These are phyloP conservation scores for Spiromastix sp. DNA, from an alignment of 2,329 filamentous ascomycete species.

Conservation along the genomic window DNA sequence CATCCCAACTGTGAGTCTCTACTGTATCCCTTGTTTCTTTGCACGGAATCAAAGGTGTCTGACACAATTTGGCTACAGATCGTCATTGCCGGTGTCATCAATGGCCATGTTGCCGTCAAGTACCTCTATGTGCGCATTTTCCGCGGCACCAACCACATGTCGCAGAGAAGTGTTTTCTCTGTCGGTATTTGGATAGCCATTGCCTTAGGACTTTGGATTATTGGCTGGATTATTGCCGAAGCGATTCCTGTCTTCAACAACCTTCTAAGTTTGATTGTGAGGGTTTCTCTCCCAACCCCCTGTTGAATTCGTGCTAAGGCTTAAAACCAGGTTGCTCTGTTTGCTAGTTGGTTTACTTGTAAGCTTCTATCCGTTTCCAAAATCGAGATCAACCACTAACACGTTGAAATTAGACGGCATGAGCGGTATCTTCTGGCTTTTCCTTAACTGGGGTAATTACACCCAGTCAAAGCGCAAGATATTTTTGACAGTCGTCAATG, in stretches of 20 bases:
- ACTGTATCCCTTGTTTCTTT: not conserved
- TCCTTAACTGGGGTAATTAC: conserved; percentile 35
- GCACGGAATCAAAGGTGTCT: not conserved
- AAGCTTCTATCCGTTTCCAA: conserved; percentile 15
- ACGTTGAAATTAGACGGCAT: conserved; percentile 23
- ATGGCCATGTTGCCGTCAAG: conserved; percentile 56
- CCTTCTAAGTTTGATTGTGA: conserved; percentile 51
- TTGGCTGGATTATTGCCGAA: conserved; percentile 59
- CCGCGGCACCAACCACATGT: conserved; percentile 46
- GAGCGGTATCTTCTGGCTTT: conserved; percentile 37
- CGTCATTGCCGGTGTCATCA: conserved; percentile 60
- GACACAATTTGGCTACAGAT: too few relatives aligned
- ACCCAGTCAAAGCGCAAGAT: conserved; percentile 36
- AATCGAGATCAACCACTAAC: not conserved
- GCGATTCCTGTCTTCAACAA: conserved; percentile 60
- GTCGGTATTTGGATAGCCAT: conserved; percentile 51
- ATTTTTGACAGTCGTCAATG: conserved; percentile 35
- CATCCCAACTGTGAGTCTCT: conserved; percentile 44
- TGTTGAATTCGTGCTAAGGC: conserved; percentile 14
- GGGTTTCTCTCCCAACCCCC: conserved; percentile 11
- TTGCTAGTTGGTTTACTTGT: conserved; percentile 58
- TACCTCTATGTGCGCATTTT: conserved; percentile 57
- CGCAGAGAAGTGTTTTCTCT: conserved; percentile 40
- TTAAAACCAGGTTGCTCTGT: conserved; percentile 39
- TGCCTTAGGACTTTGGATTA: conserved; percentile 44